A percentile compares a stretch with the other conserved stretches of the same genome.
phyloP scores from a whole-genome alignment of 2,329 filamentous ascomycete species.

The Talaromyces sp. region DNA sequence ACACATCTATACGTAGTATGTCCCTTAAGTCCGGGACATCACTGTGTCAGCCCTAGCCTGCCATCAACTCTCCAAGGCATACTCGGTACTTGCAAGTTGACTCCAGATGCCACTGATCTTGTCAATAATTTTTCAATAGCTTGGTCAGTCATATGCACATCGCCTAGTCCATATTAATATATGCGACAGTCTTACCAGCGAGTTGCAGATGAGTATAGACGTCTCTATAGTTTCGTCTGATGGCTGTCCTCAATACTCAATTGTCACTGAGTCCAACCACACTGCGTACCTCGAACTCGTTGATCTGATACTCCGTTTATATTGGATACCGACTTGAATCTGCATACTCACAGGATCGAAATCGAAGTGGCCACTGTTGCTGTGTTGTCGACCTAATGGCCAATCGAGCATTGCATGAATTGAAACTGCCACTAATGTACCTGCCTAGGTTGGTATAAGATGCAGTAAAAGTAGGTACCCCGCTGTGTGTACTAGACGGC shows the following conservation, averaged over 20 bases:
- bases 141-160: background rate
- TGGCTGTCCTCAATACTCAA: background rate
- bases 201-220: background rate
- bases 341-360: background rate
- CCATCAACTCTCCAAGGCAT: background rate
- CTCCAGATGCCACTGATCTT: background rate
- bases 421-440: background rate
- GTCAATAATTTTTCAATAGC: background rate
- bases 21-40: slow-evolving; percentile 4
- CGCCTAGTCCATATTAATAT: background rate
- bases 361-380: background rate
- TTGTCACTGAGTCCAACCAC: background rate
- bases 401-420: slow-evolving; percentile 8
- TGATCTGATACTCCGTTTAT: background rate
- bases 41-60: slow-evolving; percentile 1
- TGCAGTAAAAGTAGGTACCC: background rate
- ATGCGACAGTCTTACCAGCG: background rate
- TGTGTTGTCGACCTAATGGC: slow-evolving; percentile 10
- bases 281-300: background rate
- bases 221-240: background rate
- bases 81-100: background rate
- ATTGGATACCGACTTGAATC: background rate
- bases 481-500: background rate
- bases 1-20: background rate
- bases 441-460: background rate